These are phyloP conservation scores for Austroboletus novae-zelandiae DNA, from an alignment of 1,284 basidiomycete species.

Conservation along the genomic window DNA sequence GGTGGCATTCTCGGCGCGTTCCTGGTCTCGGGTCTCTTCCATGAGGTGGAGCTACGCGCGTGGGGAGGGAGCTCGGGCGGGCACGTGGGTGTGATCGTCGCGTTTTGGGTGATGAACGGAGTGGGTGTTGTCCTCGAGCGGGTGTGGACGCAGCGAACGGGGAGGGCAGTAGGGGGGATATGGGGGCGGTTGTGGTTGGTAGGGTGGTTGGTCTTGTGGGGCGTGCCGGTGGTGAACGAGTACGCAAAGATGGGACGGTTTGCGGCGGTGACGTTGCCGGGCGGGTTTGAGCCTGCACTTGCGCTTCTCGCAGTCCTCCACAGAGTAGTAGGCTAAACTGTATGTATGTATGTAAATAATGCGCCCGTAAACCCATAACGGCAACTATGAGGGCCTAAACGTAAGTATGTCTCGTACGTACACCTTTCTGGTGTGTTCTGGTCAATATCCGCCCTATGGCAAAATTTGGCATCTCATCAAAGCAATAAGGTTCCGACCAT, in stretches of 20 bases:
- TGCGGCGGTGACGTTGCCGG: conserved; percentile 7
- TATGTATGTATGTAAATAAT: too few relatives aligned
- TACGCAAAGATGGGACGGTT: conserved; percentile 44
- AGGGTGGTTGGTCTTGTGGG: conserved; percentile 47
- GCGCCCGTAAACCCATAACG: too few relatives aligned
- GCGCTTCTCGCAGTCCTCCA: conserved; percentile 1
- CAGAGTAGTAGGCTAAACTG: too few relatives aligned
- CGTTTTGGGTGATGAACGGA: conserved; percentile 57
- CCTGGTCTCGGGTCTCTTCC: conserved; percentile 53
- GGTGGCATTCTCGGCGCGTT: conserved; percentile 55
- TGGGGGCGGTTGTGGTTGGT: conserved; percentile 49
- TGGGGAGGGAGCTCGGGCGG: conserved; percentile 52
- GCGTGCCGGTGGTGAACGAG: conserved; percentile 45
- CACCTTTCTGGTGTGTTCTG: too few relatives aligned
- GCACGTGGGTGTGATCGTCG: conserved; percentile 39
- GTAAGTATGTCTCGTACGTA: too few relatives aligned
- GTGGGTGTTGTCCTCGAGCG: conserved; percentile 52
- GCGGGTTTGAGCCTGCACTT: conserved; percentile 15
- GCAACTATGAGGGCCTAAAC: too few relatives aligned
- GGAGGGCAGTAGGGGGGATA: conserved; percentile 41
- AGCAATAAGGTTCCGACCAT: too few relatives aligned
- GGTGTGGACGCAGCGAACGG: conserved; percentile 40
- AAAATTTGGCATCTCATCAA: too few relatives aligned
- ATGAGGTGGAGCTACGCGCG: conserved; percentile 54
- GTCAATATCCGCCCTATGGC: too few relatives aligned